Evolutionary conservation across 306 rosid genomes (phyloP).

Genomic region (Canavalia gladiata): DNA sequence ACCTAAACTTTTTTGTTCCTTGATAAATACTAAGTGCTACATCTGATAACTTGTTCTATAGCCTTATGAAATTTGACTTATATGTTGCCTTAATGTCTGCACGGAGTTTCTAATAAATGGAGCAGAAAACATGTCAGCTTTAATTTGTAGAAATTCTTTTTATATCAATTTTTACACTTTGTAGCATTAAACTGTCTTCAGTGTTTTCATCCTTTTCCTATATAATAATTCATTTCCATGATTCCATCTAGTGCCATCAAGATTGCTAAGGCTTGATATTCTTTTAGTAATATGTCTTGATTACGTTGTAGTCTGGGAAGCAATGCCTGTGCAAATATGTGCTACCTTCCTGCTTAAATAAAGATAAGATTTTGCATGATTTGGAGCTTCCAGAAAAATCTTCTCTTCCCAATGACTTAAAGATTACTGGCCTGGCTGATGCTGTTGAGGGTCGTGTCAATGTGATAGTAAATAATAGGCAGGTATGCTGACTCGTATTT

Average conservation of each 20-base stretch:
- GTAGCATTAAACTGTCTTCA: not conserved
- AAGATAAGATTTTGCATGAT: slow-evolving; percentile 60
- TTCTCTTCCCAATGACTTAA: slow-evolving; percentile 65
- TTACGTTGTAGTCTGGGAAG: slow-evolving; percentile 83
- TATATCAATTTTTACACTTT: slow-evolving; percentile 20
- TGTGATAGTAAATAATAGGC: slow-evolving; percentile 75
- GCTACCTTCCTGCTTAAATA: slow-evolving; percentile 76
- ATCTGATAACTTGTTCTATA: slow-evolving; percentile 25
- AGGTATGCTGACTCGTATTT: slow-evolving; percentile 60
- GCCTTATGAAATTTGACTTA: slow-evolving; percentile 35
- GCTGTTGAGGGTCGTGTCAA: slow-evolving; percentile 92
- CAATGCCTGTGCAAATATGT: slow-evolving; percentile 86
- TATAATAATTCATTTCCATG: slow-evolving; percentile 24
- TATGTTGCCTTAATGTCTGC: slow-evolving; percentile 40
- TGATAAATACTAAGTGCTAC: slow-evolving; percentile 18
- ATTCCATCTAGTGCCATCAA: slow-evolving; percentile 33
- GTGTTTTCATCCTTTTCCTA: slow-evolving; percentile 10
- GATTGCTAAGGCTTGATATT: slow-evolving; percentile 42
- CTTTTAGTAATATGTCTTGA: slow-evolving; percentile 40
- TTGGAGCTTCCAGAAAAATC: slow-evolving; percentile 72
- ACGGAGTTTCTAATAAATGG: slow-evolving; percentile 24
- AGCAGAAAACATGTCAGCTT: not conserved
- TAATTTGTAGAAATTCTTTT: slow-evolving; percentile 7
- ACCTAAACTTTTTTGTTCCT: not conserved
- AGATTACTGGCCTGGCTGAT: slow-evolving; percentile 84